phyloP scores from a whole-genome alignment of 495 filamentous ascomycete species.

The Beverwykella pulmonaria region DNA sequence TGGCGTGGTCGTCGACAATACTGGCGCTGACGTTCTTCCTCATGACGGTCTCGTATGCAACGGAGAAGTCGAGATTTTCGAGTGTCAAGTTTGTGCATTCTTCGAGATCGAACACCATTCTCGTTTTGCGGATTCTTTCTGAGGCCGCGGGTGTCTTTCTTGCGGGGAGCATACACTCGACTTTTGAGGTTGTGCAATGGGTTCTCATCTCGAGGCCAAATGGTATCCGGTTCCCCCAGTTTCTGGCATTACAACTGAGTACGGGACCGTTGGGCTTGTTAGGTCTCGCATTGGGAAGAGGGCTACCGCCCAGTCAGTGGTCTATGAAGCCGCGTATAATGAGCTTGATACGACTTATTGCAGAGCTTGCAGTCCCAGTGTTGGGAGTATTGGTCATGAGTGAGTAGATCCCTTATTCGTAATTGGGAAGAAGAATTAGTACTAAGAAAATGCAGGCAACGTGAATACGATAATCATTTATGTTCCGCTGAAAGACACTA shows the following conservation, averaged over 20 bases:
- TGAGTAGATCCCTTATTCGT: slow-evolving; percentile 5
- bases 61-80: slow-evolving; percentile 11
- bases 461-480: slow-evolving; percentile 19
- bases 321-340: slow-evolving; percentile 21
- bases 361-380: slow-evolving; percentile 17
- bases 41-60: slow-evolving; percentile 27
- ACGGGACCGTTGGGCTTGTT: slow-evolving; percentile 25
- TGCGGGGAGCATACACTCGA: slow-evolving; percentile 21
- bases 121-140: slow-evolving; percentile 21
- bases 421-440: not conserved
- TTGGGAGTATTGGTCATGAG: slow-evolving; percentile 29
- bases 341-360: slow-evolving; percentile 20
- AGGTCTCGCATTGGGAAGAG: slow-evolving; percentile 11
- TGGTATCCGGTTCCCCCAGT: slow-evolving; percentile 24
- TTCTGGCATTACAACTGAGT: slow-evolving; percentile 24
- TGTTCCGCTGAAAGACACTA: slow-evolving; percentile 6
- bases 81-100: slow-evolving; percentile 20
- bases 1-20: slow-evolving; percentile 19
- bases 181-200: slow-evolving; percentile 33
- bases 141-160: slow-evolving; percentile 24
- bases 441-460: slow-evolving; percentile 13
- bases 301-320: slow-evolving; percentile 18
- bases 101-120: slow-evolving; percentile 22
- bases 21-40: slow-evolving; percentile 22
- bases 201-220: slow-evolving; percentile 24